Base-by-base conservation (phyloP, 768 basidiomycete genomes). In the Pleurotus ostreatus region DNA sequence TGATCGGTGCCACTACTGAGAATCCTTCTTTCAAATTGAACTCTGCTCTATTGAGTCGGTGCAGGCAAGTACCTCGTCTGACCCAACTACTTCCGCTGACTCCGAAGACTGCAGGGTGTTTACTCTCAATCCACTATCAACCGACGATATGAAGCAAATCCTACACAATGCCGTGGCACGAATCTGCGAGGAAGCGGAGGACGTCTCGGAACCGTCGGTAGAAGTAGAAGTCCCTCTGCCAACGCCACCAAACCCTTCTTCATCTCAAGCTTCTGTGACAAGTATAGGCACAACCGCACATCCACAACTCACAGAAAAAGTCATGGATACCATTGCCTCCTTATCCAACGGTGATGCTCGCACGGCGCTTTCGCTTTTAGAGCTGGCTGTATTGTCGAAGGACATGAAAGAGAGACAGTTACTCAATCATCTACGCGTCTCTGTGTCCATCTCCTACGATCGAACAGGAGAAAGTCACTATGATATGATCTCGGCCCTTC, bases 11-110 rank as follows among this genome's bases (percentile, higher is more conserved):
- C 0, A 94, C 92, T 2, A 94, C 92, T 0, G 92, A 94, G 68
- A 94, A 94, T 59, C 92, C 92, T 1, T 91, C 89, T 0, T 94
- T 94, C 73, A 89, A 88, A 61, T 68, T 92, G 30, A 89, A 84
- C 15, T 77, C 83, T 30, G 85, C 89, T 9, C 73, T 92, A 25
- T 70, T 92, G 26, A 86, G 86, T 64, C 83, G 89, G 44, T 92
- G 89, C 69, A 80, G 89, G 89, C 87, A 60, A 63, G 80, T 71
- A 5, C 1, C 34, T 41, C 37, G 41, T 51, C 40, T 22, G n/a
- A 47, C 4, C 4, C 11, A 18, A 45, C 49, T 13, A 56, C 8
- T 58, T 70, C 43, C 3, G 51, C 49, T 15, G 57, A 59, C 13
- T 47, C 20, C 60, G 58, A 52, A 61, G 64, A 30, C 68, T 57